Percentiles rank a stretch among this genome's conserved stretches.
Conservation (phyloP, 2,329 filamentous ascomycete genomes). For the Fusarium oxysporum region DNA sequence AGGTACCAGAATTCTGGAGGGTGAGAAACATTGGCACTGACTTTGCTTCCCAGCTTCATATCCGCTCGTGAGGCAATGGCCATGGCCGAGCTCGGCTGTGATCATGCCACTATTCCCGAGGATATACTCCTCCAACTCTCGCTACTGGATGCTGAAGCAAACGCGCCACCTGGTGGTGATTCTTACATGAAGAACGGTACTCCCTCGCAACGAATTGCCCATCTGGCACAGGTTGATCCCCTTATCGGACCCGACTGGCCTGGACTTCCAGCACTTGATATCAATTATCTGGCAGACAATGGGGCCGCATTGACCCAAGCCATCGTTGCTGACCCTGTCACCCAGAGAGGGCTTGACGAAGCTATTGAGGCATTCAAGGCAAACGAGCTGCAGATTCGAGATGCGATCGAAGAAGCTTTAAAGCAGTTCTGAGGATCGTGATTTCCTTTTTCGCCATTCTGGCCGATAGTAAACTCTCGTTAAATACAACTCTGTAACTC, state of each 20-base stretch:
- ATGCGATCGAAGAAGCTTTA: not conserved
- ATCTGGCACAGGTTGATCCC: not conserved
- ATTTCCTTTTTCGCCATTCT: too few species aligned
- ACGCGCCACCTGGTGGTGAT: not conserved
- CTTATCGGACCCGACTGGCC: not conserved
- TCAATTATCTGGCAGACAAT: not conserved
- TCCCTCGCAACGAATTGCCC: not conserved
- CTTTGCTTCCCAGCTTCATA: not conserved
- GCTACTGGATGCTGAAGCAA: not conserved
- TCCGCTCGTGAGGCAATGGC: slow-evolving; percentile 1
- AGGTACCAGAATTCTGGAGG: rapidly evolving
- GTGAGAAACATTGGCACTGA: not conserved
- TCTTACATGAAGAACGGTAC: rapidly evolving
- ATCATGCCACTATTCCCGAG: not conserved
- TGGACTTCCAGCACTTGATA: not conserved
- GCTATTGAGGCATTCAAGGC: not conserved
- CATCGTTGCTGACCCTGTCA: not conserved
- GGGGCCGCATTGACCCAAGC: not conserved
- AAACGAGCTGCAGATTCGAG: not conserved
- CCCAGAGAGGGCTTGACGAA: not conserved
- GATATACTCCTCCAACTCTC: slow-evolving; percentile 4
- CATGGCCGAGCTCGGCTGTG: slow-evolving; percentile 1
- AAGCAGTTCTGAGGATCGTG: not conserved
- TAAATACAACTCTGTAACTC: not conserved
- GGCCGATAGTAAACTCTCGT: not conserved